Evolutionary conservation across 768 basidiomycete genomes (phyloP).

Genomic region (Tylopilus balloui): DNA sequence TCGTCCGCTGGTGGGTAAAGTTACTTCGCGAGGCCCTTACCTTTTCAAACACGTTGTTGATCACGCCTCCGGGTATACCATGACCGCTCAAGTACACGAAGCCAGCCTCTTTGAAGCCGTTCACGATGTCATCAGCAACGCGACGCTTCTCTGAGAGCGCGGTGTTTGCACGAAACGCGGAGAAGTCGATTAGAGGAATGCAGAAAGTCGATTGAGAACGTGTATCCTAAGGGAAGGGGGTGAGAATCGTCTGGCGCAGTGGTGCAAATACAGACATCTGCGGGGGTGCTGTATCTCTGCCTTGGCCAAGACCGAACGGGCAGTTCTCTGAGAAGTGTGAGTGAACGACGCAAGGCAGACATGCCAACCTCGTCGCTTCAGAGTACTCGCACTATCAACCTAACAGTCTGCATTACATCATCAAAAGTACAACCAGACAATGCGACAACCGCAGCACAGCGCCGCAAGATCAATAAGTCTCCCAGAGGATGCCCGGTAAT

Average conservation of each 20-base stretch:
- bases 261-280: constrained; percentile 17
- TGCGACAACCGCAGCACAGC: neutral
- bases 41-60: constrained; percentile 62
- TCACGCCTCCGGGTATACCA: constrained; percentile 55
- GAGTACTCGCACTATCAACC: no score
- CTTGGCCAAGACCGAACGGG: constrained; percentile 2
- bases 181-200: constrained; percentile 79
- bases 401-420: no score
- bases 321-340: constrained; percentile 3
- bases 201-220: constrained; percentile 42
- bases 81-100: constrained; percentile 77
- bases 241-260: constrained; percentile 3
- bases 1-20: neutral
- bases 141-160: constrained; percentile 52
- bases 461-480: constrained; percentile 53
- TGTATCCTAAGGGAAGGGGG: constrained; percentile 26
- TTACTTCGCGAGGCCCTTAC: constrained; percentile 33
- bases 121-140: constrained; percentile 63
- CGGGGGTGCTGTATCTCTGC: constrained; percentile 22
- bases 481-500: constrained; percentile 71
- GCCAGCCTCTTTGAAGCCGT: constrained; percentile 75
- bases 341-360: constrained; percentile 14
- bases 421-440: no score
- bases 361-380: constrained; percentile 6
- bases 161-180: constrained; percentile 53